Percentiles rank a stretch among this genome's conserved stretches.
Evolutionary conservation across 129 eudicot species (phyloP).

Genomic region (Sambucus nigra): DNA sequence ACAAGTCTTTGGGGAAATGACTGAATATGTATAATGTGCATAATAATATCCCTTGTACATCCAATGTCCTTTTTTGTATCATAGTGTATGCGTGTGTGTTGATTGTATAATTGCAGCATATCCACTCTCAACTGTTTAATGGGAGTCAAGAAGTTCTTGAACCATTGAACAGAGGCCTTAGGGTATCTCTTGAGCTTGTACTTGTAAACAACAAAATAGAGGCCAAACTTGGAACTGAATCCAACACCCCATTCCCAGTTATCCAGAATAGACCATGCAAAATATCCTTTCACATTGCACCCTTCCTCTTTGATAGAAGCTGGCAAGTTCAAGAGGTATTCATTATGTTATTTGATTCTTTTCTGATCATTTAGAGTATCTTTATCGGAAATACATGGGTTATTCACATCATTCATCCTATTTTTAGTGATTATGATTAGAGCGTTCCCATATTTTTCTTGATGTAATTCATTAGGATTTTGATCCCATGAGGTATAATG

Average conservation of each 20-base stretch:
- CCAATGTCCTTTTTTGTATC: no score
- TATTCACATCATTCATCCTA: slow-evolving; percentile 84
- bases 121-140: no score
- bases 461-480: slow-evolving; percentile 62
- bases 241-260: slow-evolving; percentile 99
- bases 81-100: no score
- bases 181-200: slow-evolving; percentile 73
- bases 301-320: slow-evolving; percentile 77
- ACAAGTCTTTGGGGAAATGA: no score
- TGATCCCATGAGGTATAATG: slow-evolving; percentile 80
- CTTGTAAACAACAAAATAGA: slow-evolving; percentile 73
- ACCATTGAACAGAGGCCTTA: no score
- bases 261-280: slow-evolving; percentile 87
- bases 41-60: no score
- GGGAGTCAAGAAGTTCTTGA: no score
- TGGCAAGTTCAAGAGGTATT: slow-evolving; percentile 43
- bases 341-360: no score
- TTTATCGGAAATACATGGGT: slow-evolving; percentile 28
- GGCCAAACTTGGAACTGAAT: slow-evolving; percentile 69
- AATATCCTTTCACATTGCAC: slow-evolving; percentile 81
- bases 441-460: slow-evolving; percentile 78
- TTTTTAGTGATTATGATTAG: slow-evolving; percentile 70
- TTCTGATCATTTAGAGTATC: slow-evolving; percentile 53
- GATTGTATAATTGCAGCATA: no score
- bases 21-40: no score